These are phyloP conservation scores for Fusarium veterinarium DNA, from an alignment of 2,329 filamentous ascomycete species.

Conservation along the genomic window DNA sequence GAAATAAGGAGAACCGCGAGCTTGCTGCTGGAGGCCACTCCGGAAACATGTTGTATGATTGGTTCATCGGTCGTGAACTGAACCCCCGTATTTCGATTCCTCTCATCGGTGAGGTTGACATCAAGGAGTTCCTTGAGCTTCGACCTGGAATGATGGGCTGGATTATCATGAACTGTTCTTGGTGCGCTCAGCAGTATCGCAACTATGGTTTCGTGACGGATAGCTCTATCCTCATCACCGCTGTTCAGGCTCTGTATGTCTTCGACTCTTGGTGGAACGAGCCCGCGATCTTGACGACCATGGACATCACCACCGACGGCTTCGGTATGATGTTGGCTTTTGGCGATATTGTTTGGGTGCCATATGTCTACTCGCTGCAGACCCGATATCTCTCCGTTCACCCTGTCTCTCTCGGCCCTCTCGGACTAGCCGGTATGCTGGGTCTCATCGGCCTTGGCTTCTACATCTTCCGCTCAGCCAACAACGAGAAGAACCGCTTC, in stretches of 20 bases:
- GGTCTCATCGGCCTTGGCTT: constrained; percentile 79
- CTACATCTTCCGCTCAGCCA: constrained; percentile 91
- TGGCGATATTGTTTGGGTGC: constrained; percentile 92
- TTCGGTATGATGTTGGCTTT: constrained; percentile 97
- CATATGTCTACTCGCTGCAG: constrained; percentile 88
- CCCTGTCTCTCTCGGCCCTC: constrained; percentile 79
- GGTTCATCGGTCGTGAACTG: constrained; percentile 95
- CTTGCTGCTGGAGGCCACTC: constrained; percentile 84
- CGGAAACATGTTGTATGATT: constrained; percentile 92
- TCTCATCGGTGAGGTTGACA: constrained; percentile 84
- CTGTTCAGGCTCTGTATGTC: constrained; percentile 84
- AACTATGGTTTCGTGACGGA: constrained; percentile 86
- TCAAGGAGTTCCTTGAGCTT: constrained; percentile 90
- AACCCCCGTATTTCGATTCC: constrained; percentile 87
- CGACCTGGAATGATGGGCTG: constrained; percentile 92
- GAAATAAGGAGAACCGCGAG: constrained; percentile 77
- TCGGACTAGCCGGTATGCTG: constrained; percentile 73
- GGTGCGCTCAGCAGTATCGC: constrained; percentile 88
- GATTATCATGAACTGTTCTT: constrained; percentile 86
- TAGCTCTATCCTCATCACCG: constrained; percentile 82
- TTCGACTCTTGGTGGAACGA: constrained; percentile 91
- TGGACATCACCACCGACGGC: constrained; percentile 92
- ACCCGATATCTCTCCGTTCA: constrained; percentile 86
- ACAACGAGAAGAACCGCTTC: constrained; percentile 96
- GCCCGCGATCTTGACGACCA: constrained; percentile 88